These are phyloP conservation scores for Yamadazyma kanchanaburiensis DNA, from an alignment of 1,139 yeast species.

Conservation along the genomic window DNA sequence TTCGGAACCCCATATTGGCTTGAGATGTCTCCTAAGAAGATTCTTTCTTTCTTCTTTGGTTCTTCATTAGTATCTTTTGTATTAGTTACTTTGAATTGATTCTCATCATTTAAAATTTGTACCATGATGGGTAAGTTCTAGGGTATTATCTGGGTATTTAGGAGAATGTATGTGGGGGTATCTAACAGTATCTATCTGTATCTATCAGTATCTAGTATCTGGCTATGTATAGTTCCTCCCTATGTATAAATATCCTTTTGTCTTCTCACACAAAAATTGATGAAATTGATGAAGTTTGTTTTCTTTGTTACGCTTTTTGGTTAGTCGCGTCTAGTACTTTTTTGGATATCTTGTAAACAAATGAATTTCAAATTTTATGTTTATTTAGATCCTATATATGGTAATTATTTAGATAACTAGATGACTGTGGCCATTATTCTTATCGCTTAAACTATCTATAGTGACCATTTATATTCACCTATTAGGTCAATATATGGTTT, in stretches of 20 bases:
- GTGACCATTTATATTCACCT: constrained; percentile 32
- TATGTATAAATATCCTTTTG: no score
- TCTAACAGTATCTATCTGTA: no score
- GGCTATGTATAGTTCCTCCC: no score
- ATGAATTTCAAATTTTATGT: constrained; percentile 3
- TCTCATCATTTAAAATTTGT: constrained; percentile 39
- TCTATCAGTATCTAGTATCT: no score
- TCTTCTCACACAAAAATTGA: constrained; percentile 6
- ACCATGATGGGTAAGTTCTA: constrained; percentile 26
- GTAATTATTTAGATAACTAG: no score
- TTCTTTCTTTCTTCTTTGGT: constrained; percentile 16
- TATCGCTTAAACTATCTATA: no score
- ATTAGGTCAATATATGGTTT: constrained; percentile 24
- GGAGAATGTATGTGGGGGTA: no score
- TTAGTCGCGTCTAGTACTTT: constrained; percentile 11
- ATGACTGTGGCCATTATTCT: no score
- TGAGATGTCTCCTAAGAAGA: constrained; percentile 40
- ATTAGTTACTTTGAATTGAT: constrained; percentile 36
- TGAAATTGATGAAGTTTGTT: constrained; percentile 8
- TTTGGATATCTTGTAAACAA: constrained; percentile 13
- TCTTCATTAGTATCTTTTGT: constrained; percentile 16
- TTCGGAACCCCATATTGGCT: constrained; percentile 30
- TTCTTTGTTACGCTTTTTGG: constrained; percentile 11
- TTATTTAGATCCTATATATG: no score
- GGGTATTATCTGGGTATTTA: no score